Conservation (phyloP, 2,329 filamentous ascomycete genomes). For the Teratosphaeria pseudoeucalypti region DNA sequence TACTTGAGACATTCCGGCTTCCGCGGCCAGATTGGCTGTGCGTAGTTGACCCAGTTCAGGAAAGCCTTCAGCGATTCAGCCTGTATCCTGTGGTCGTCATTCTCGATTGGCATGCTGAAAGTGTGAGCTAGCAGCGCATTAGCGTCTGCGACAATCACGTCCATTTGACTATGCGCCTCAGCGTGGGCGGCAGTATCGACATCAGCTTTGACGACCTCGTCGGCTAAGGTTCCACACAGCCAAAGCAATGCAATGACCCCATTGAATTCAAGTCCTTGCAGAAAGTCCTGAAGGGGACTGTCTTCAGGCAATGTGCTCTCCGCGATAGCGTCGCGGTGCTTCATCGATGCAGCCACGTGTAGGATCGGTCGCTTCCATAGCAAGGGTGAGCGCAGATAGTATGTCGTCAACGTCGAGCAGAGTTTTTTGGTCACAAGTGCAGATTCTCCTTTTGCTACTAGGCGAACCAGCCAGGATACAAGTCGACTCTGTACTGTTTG, state of each 20-base stretch:
- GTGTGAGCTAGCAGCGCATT: conserved; percentile 34
- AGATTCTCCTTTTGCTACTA: conserved; percentile 42
- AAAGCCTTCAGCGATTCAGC: conserved; percentile 26
- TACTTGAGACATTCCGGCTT: conserved; percentile 48
- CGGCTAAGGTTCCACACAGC: conserved; percentile 54
- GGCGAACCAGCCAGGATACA: conserved; percentile 50
- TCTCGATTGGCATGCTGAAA: conserved; percentile 3
- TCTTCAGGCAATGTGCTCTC: conserved; percentile 28
- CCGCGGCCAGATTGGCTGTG: conserved; percentile 52
- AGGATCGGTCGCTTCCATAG: conserved; percentile 55
- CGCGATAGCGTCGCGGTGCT: conserved; percentile 13
- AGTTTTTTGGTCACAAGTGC: conserved; percentile 62
- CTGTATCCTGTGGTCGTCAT: background rate
- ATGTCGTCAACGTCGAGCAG: conserved; percentile 65
- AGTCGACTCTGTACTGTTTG: conserved; percentile 50
- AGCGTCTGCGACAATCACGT: conserved; percentile 42
- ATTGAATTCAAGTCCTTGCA: conserved; percentile 37
- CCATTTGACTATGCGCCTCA: conserved; percentile 33
- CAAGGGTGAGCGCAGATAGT: conserved; percentile 60
- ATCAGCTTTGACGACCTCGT: conserved; percentile 60
- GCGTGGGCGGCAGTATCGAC: conserved; percentile 9
- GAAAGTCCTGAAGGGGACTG: conserved; percentile 35
- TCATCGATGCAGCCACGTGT: conserved; percentile 19
- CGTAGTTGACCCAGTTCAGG: conserved; percentile 60
- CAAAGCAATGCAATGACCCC: conserved; percentile 52